Conservation (phyloP, 192 early-diverging fungal genomes). For the Irineochytrium annulatum region DNA sequence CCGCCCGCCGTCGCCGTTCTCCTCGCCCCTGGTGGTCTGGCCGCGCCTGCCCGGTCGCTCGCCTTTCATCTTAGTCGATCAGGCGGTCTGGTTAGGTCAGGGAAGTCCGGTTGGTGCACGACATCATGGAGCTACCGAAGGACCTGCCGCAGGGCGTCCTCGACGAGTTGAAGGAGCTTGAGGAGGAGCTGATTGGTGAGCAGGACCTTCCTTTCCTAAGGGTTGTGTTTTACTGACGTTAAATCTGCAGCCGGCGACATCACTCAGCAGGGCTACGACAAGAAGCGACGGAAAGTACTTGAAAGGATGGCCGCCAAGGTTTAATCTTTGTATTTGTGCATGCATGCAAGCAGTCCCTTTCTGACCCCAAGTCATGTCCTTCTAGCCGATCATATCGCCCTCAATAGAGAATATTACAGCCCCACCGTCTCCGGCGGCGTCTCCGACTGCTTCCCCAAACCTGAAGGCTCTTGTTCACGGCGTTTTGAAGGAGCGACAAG, state of each 20-base stretch:
- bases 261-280: conserved; percentile 72
- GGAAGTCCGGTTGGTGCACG: no score
- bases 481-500: not conserved
- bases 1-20: no score
- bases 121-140: not conserved
- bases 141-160: not conserved
- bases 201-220: not conserved
- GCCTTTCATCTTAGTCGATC: no score
- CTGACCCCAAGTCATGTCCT: not conserved
- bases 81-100: no score
- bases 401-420: not conserved
- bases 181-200: conserved; percentile 1
- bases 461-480: not conserved
- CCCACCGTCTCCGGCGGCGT: not conserved
- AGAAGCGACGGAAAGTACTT: conserved; percentile 55
- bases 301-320: conserved; percentile 6
- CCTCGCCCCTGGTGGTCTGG: no score
- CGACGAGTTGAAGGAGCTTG: not conserved
- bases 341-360: not conserved
- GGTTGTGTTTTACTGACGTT: not conserved
- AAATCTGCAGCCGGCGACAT: conserved; percentile 50
- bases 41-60: no score
- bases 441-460: not conserved
- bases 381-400: not conserved
- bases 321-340: conserved; percentile 34